These are phyloP conservation scores for Biscogniauxia sp. DNA, from an alignment of 2,329 filamentous ascomycete species.

Conservation along the genomic window DNA sequence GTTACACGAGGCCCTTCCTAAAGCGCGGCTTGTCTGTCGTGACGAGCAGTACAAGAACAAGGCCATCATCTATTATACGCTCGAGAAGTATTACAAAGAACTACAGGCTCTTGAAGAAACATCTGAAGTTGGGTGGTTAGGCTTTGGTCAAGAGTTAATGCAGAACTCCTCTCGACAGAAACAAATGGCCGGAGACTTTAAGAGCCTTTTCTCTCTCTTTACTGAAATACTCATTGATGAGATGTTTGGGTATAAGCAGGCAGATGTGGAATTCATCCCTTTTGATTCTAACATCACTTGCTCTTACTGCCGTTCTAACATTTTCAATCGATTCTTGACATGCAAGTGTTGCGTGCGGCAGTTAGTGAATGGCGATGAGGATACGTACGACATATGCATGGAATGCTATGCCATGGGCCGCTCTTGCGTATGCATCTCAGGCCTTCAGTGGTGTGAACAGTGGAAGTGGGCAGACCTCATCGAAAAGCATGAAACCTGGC, in stretches of 20 bases:
- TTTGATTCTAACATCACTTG: conserved; percentile 94
- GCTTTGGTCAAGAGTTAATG: conserved; percentile 43
- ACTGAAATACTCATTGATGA: conserved; percentile 80
- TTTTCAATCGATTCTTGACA: conserved; percentile 95
- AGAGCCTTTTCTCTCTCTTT: conserved; percentile 73
- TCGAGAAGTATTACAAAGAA: conserved; percentile 72
- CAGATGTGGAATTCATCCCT: conserved; percentile 68
- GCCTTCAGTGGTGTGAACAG: conserved; percentile 87
- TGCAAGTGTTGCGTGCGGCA: conserved; percentile 78
- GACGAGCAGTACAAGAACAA: conserved; percentile 99
- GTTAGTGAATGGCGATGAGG: conserved; percentile 65
- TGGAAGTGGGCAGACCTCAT: conserved; percentile 80
- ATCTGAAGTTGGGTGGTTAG: conserved; percentile 45
- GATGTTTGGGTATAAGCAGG: conserved; percentile 74
- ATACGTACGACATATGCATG: conserved; percentile 96
- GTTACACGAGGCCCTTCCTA: conserved; percentile 80
- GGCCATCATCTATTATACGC: conserved; percentile 84
- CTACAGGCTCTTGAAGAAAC: conserved; percentile 53
- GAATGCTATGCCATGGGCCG: conserved; percentile 98
- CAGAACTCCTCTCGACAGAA: conserved; percentile 51
- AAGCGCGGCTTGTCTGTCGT: conserved; percentile 85
- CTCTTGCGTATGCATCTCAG: conserved; percentile 85
- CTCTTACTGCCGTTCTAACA: conserved; percentile 92
- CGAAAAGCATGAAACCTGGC: conserved; percentile 79
- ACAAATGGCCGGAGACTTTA: conserved; percentile 81